Conservation (phyloP, 2,329 filamentous ascomycete species). For the Coniochaeta sp. region DNA sequence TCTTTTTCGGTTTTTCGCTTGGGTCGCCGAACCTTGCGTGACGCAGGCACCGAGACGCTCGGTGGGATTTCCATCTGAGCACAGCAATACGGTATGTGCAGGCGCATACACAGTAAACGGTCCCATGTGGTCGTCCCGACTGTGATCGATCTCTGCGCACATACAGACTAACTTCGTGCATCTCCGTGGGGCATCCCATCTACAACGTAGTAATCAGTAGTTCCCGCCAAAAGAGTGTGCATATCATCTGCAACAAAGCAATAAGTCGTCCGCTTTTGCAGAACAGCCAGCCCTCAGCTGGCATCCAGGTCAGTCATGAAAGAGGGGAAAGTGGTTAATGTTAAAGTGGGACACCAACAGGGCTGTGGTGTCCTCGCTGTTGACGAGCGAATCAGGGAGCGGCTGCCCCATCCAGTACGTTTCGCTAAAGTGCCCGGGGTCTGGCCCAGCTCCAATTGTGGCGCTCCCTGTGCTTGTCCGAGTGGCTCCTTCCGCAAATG, state of each 20-base stretch:
- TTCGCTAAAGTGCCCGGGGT: neutral
- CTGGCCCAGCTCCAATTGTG: neutral
- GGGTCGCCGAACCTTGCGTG: neutral
- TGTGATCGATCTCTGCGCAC: neutral
- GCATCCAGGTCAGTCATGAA: neutral
- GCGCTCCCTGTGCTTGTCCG: neutral
- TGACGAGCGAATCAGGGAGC: neutral
- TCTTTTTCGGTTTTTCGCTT: neutral
- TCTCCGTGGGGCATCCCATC: neutral
- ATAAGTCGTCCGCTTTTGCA: neutral
- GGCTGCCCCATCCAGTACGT: neutral
- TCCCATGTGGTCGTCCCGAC: neutral
- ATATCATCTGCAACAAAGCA: slow-evolving; percentile 2
- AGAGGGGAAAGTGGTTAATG: neutral
- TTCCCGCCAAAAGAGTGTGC: neutral
- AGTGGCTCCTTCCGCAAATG: neutral
- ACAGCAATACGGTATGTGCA: neutral
- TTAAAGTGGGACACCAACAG: neutral
- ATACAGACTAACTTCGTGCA: neutral
- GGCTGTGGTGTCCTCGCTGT: neutral
- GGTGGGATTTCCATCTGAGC: neutral
- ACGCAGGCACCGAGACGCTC: neutral
- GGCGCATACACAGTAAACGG: neutral
- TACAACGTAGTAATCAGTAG: neutral
- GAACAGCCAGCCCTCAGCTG: neutral